phyloP scores from a whole-genome alignment of 805 yeast species.

The Saccharomycopsis synnaedendra region DNA sequence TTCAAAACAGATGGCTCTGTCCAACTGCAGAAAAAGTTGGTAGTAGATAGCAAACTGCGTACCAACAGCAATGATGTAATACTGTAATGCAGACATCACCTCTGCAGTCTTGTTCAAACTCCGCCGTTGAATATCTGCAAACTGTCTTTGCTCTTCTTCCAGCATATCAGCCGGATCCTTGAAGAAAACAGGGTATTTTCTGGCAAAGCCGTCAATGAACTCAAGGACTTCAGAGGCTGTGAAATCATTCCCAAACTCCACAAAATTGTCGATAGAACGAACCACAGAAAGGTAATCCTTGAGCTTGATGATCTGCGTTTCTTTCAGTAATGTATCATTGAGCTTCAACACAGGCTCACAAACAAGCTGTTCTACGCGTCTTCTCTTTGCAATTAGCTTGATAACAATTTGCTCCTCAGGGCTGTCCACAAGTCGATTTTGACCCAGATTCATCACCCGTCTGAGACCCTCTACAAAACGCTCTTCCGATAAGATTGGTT shows the following conservation, averaged over 20 bases:
- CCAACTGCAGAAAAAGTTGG: conserved; percentile 7
- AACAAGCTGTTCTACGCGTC: background rate
- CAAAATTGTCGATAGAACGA: conserved; percentile 11
- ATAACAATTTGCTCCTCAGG: conserved; percentile 10
- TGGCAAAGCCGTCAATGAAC: conserved; percentile 13
- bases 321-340: conserved; percentile 1
- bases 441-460: background rate
- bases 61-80: conserved; percentile 18
- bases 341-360: conserved; percentile 5
- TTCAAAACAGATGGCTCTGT: conserved; percentile 11
- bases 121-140: conserved; percentile 4
- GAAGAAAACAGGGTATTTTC: conserved; percentile 11
- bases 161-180: background rate
- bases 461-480: background rate
- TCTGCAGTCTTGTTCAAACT: conserved; percentile 12
- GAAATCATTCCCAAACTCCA: conserved; percentile 14
- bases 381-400: conserved; percentile 5
- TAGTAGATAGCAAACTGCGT: conserved; percentile 13
- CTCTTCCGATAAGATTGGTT: conserved; percentile 2
- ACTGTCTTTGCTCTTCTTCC: conserved; percentile 6
- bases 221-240: conserved; percentile 11
- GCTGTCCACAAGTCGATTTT: background rate
- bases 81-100: conserved; percentile 12
- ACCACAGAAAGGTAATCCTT: conserved; percentile 13
- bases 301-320: conserved; percentile 1